Percentiles rank a stretch among this genome's conserved stretches.
Evolutionary conservation across 2,329 filamentous ascomycete genomes (phyloP).

Genomic region (Botrytis fragariae): DNA sequence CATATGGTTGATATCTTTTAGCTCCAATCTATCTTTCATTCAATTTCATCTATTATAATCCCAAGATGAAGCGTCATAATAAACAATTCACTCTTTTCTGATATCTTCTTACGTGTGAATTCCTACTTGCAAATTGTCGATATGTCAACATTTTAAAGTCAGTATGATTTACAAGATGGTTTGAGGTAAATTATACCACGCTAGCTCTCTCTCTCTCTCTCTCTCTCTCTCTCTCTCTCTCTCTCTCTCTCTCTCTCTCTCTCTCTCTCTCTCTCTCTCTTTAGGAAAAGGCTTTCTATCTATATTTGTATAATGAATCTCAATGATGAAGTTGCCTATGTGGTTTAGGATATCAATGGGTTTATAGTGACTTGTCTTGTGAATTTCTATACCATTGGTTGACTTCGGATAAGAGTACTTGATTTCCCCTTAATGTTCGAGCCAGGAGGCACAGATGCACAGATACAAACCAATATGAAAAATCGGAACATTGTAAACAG

Average conservation of each 20-base stretch:
- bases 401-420: background rate
- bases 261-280: background rate
- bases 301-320: background rate
- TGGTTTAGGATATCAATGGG: background rate
- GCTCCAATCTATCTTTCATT: background rate
- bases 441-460: background rate
- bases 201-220: background rate
- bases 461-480: background rate
- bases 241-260: background rate
- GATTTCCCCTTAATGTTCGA: fast-evolving
- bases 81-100: background rate
- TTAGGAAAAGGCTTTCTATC: background rate
- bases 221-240: background rate
- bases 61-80: background rate
- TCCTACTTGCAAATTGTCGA: no score
- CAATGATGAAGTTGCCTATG: no score
- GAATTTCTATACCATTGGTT: background rate
- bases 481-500: background rate
- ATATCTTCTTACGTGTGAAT: background rate
- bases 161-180: background rate
- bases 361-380: background rate
- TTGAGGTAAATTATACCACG: background rate
- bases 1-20: background rate
- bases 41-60: background rate
- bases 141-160: background rate